phyloP scores from a whole-genome alignment of 306 rosid genomes.

The Phaseolus lunatus region DNA sequence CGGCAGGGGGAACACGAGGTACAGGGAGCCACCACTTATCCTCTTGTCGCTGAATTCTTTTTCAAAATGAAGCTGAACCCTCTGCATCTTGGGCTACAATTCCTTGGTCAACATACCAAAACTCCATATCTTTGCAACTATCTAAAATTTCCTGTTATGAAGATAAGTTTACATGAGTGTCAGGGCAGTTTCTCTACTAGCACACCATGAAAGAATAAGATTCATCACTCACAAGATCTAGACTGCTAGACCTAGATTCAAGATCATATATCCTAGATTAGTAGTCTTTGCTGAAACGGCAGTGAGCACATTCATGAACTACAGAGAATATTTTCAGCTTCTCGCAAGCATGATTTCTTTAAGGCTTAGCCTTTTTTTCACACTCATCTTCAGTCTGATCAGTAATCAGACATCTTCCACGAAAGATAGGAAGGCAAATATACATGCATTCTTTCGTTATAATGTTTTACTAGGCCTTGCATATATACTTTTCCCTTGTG shows the following conservation, averaged over 20 bases:
- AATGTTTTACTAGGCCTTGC: neutral
- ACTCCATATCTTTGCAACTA: slow-evolving; percentile 67
- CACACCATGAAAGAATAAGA: slow-evolving; percentile 7
- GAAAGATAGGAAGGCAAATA: slow-evolving; percentile 42
- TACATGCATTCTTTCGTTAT: neutral
- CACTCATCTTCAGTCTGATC: slow-evolving; percentile 1
- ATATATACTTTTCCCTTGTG: too few species aligned
- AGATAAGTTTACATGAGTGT: slow-evolving; percentile 1
- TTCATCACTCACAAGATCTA: slow-evolving; percentile 68
- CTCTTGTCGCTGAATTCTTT: slow-evolving; percentile 76
- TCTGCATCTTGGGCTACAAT: slow-evolving; percentile 72
- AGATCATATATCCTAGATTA: too few species aligned
- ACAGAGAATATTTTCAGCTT: neutral
- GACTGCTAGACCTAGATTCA: too few species aligned
- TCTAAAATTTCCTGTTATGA: slow-evolving; percentile 76
- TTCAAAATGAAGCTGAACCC: slow-evolving; percentile 79
- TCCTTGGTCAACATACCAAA: slow-evolving; percentile 99
- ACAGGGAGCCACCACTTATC: slow-evolving; percentile 99
- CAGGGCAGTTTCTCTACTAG: slow-evolving; percentile 7
- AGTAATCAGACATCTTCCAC: slow-evolving; percentile 9
- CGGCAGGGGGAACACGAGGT: slow-evolving; percentile 84
- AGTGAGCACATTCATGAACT: neutral
- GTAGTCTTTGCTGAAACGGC: neutral
- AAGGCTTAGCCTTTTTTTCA: neutral
- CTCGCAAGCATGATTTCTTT: slow-evolving; percentile 19